Percentiles rank a stretch among this genome's conserved stretches.
These are phyloP conservation scores for Paulownia fortunei DNA, from an alignment of 257 asterid genomes.

Conservation along the genomic window DNA sequence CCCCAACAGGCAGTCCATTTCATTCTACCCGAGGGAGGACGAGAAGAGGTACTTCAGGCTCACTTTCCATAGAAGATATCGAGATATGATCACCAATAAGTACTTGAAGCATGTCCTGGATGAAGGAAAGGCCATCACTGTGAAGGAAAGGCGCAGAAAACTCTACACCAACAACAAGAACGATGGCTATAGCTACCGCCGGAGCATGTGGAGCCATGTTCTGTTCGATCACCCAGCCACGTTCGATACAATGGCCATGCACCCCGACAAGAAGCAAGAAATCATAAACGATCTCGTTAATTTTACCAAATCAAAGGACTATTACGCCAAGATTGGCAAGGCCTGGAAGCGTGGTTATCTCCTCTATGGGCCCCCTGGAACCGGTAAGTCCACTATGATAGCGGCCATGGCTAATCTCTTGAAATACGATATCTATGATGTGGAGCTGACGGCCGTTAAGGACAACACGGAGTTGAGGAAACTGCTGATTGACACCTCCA, in stretches of 20 bases:
- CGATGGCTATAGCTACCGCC: slow-evolving; percentile 34
- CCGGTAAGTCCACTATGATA: slow-evolving; percentile 63
- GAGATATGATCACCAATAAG: slow-evolving; percentile 27
- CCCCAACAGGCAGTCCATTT: slow-evolving; percentile 37
- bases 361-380: slow-evolving; percentile 56
- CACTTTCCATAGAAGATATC: slow-evolving; percentile 46
- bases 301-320: slow-evolving; percentile 52
- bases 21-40: slow-evolving; percentile 47
- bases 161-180: slow-evolving; percentile 52
- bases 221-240: slow-evolving; percentile 62
- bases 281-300: slow-evolving; percentile 48
- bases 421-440: slow-evolving; percentile 55
- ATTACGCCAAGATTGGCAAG: slow-evolving; percentile 63
- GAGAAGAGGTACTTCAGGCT: slow-evolving; percentile 50
- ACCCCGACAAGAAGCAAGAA: slow-evolving; percentile 51
- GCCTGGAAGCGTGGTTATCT: slow-evolving; percentile 71
- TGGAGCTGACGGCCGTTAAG: slow-evolving; percentile 53
- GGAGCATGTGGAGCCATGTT: slow-evolving; percentile 58
- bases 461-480: slow-evolving; percentile 59
- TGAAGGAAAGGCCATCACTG: slow-evolving; percentile 55
- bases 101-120: slow-evolving; percentile 54
- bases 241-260: slow-evolving; percentile 57
- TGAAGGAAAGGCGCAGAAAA: slow-evolving; percentile 50
- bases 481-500: slow-evolving; percentile 50
- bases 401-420: slow-evolving; percentile 64